Evolutionary conservation across 2,329 filamentous ascomycete species (phyloP).

Genomic region (Cordyceps sp.): DNA sequence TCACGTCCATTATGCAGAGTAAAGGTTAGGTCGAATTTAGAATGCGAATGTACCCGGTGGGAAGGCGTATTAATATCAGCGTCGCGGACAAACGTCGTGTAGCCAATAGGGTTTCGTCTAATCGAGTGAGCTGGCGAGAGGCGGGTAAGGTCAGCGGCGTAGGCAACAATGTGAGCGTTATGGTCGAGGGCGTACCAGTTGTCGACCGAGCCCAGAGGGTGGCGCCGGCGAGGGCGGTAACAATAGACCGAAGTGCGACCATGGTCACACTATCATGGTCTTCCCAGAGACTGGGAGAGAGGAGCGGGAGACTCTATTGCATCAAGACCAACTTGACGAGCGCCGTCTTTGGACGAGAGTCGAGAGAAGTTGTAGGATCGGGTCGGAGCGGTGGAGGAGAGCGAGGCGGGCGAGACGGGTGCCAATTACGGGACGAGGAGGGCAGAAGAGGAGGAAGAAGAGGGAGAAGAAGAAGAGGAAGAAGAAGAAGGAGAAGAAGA

Average conservation of each 20-base stretch:
- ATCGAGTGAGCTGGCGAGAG: constrained; percentile 45
- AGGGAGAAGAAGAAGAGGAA: no score
- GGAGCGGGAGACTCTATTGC: background rate
- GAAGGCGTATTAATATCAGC: constrained; percentile 63
- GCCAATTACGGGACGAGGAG: no score
- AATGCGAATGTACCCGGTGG: constrained; percentile 62
- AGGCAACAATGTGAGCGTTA: constrained; percentile 7
- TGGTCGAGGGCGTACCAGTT: constrained; percentile 7
- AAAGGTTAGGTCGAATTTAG: constrained; percentile 75
- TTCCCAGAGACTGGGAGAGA: constrained; percentile 2
- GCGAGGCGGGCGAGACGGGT: no score
- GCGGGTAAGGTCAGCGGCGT: constrained; percentile 4
- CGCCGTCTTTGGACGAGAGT: no score
- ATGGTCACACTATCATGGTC: constrained; percentile 6
- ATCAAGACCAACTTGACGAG: no score
- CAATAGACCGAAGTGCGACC: constrained; percentile 9
- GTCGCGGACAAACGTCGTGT: constrained; percentile 57
- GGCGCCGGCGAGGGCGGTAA: constrained; percentile 8
- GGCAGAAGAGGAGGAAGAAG: no score
- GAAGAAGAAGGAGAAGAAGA: no score
- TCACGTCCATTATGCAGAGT: constrained; percentile 49
- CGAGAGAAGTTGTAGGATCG: no score
- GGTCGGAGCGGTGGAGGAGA: no score
- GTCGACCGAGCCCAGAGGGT: constrained; percentile 8
- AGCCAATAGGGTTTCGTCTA: constrained; percentile 59